phyloP scores from a whole-genome alignment of 345 rosid species.

The Linum trigynum region DNA sequence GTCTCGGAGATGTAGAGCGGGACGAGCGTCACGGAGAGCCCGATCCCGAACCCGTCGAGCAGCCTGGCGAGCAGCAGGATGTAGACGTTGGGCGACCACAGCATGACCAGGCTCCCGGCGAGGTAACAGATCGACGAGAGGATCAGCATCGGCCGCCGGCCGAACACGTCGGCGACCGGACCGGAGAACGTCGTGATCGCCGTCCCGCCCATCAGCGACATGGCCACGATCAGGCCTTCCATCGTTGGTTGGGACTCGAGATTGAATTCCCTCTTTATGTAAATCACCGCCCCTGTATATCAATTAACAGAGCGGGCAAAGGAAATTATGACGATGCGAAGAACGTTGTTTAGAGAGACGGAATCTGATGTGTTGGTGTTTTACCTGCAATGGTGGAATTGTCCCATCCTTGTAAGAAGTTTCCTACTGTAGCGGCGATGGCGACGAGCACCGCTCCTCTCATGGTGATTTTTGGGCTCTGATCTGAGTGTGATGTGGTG shows the following conservation, averaged over 20 bases:
- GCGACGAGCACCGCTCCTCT: constrained; percentile 35
- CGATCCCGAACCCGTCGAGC: constrained; percentile 35
- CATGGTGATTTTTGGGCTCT: constrained; percentile 11
- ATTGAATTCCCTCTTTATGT: constrained; percentile 37
- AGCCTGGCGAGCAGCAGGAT: constrained; percentile 32
- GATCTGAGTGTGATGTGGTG: neutral
- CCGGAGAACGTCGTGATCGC: constrained; percentile 34
- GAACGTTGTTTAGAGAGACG: neutral
- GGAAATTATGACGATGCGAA: neutral
- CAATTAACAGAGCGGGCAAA: neutral
- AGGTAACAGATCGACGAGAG: constrained; percentile 31
- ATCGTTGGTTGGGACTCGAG: constrained; percentile 28
- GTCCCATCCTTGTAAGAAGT: constrained; percentile 44
- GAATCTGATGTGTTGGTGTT: neutral
- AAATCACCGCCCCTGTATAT: constrained; percentile 29
- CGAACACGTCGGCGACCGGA: constrained; percentile 26
- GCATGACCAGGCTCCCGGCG: constrained; percentile 29
- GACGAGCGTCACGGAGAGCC: constrained; percentile 37
- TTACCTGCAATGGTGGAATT: constrained; percentile 39
- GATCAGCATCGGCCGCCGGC: constrained; percentile 36
- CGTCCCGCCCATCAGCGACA: constrained; percentile 34
- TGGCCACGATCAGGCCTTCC: constrained; percentile 42
- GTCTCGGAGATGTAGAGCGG: constrained; percentile 43
- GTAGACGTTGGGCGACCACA: constrained; percentile 39
- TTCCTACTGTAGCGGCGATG: constrained; percentile 31